Conservation (phyloP, 805 yeast genomes). For the Tetrapisispora arboricola region DNA sequence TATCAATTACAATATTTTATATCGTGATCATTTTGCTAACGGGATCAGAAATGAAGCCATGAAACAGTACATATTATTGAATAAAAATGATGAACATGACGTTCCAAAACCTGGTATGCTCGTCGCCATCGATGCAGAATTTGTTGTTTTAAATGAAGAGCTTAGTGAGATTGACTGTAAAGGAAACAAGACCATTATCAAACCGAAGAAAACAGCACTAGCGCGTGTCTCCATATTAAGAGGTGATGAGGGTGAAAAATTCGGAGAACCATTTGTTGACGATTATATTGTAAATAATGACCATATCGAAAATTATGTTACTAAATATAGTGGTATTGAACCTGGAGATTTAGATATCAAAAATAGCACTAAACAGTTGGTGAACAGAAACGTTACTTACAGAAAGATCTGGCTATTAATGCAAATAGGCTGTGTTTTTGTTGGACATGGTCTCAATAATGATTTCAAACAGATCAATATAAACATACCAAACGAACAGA, state of each 20-base stretch:
- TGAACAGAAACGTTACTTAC: conserved; percentile 72
- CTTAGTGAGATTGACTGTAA: conserved; percentile 64
- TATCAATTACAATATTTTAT: conserved; percentile 55
- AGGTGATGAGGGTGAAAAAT: conserved; percentile 52
- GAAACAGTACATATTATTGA: conserved; percentile 58
- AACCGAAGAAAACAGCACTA: conserved; percentile 65
- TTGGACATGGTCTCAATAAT: conserved; percentile 87
- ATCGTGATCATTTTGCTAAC: conserved; percentile 63
- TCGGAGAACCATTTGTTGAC: conserved; percentile 78
- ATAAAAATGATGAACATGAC: conserved; percentile 57
- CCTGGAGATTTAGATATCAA: conserved; percentile 78
- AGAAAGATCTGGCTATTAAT: conserved; percentile 82
- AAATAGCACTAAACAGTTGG: conserved; percentile 56
- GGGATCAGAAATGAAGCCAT: conserved; percentile 49
- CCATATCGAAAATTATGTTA: conserved; percentile 72
- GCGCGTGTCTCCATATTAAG: conserved; percentile 86
- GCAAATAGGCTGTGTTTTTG: conserved; percentile 82
- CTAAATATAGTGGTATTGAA: conserved; percentile 88
- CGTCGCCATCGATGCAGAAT: conserved; percentile 95
- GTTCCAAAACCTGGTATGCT: conserved; percentile 68
- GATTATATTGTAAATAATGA: conserved; percentile 75
- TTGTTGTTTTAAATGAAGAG: conserved; percentile 74
- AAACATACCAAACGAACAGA: conserved; percentile 75
- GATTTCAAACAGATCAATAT: conserved; percentile 92
- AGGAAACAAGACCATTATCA: conserved; percentile 58